Evolutionary conservation across 768 basidiomycete species (phyloP).

Genomic region (Amanita subjunquillea): DNA sequence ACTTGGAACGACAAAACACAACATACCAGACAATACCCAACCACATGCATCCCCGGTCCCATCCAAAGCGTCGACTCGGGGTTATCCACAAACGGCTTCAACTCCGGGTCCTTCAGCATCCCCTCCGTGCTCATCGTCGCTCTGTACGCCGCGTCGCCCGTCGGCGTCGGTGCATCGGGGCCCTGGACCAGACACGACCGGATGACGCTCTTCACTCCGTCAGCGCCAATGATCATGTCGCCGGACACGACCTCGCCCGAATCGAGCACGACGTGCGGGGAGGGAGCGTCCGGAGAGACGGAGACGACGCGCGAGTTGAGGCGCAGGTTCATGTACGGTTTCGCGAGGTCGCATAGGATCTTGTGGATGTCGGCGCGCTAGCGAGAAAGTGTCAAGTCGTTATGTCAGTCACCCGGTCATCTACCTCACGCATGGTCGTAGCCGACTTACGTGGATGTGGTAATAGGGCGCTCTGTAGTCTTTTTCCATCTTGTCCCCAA

Average conservation of each 20-base stretch:
- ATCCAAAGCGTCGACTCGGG: constrained; percentile 52
- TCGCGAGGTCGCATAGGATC: constrained; percentile 24
- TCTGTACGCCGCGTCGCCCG: constrained; percentile 57
- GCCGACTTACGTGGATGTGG: constrained; percentile 21
- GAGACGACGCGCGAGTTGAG: constrained; percentile 22
- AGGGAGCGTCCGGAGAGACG: constrained; percentile 10
- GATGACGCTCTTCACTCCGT: constrained; percentile 39
- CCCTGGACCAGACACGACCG: constrained; percentile 41
- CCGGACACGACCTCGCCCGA: constrained; percentile 31
- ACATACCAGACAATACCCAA: constrained; percentile 27
- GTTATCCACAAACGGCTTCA: constrained; percentile 37
- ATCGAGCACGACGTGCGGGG: constrained; percentile 25
- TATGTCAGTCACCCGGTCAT: not conserved
- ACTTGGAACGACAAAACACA: too few species aligned
- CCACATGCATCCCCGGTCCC: constrained; percentile 33
- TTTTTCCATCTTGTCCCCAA: constrained; percentile 17
- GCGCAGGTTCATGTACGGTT: constrained; percentile 24
- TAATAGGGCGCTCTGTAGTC: constrained; percentile 24
- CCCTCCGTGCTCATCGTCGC: constrained; percentile 35
- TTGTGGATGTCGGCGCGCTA: constrained; percentile 40
- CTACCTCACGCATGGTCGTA: not conserved
- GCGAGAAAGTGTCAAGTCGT: constrained; percentile 8
- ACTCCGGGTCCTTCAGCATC: constrained; percentile 40
- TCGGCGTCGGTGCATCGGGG: constrained; percentile 33
- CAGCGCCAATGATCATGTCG: constrained; percentile 38